phyloP scores from a whole-genome alignment of 140 eudicot genomes.

The Flaveria floridana region DNA sequence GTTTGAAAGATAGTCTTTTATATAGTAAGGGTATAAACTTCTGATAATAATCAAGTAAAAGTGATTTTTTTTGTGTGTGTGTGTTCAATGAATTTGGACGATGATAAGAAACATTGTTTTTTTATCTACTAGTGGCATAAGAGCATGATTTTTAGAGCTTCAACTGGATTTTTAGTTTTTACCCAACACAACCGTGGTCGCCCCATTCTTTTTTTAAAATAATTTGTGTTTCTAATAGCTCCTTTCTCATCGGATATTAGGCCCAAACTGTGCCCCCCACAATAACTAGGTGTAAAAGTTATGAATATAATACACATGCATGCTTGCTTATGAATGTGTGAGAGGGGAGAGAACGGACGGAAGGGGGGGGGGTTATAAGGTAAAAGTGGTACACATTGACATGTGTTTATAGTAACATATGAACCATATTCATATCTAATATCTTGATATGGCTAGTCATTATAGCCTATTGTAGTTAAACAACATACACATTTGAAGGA shows the following conservation, averaged over 20 bases:
- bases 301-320: not conserved
- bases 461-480: not conserved
- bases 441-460: slow-evolving; percentile 10
- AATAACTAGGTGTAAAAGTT: not conserved
- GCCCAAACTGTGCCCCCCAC: not conserved
- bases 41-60: not conserved
- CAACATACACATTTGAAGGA: not conserved
- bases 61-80: not conserved
- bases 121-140: not conserved
- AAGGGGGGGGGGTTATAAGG: not conserved
- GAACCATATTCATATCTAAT: not conserved
- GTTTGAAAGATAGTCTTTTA: slow-evolving; percentile 13
- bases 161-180: not conserved
- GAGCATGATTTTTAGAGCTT: not conserved
- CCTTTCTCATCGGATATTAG: not conserved
- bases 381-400: not conserved
- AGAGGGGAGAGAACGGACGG: not conserved
- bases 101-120: not conserved
- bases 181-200: no score
- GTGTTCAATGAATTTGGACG: not conserved
- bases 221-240: no score
- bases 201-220: no score
- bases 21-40: not conserved
- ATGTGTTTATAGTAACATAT: not conserved
- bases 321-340: not conserved